A percentile compares a stretch with the other conserved stretches of the same genome.
These are phyloP conservation scores for Cutaneotrichosporon cutaneum DNA, from an alignment of 1,284 basidiomycete species.

Conservation along the genomic window DNA sequence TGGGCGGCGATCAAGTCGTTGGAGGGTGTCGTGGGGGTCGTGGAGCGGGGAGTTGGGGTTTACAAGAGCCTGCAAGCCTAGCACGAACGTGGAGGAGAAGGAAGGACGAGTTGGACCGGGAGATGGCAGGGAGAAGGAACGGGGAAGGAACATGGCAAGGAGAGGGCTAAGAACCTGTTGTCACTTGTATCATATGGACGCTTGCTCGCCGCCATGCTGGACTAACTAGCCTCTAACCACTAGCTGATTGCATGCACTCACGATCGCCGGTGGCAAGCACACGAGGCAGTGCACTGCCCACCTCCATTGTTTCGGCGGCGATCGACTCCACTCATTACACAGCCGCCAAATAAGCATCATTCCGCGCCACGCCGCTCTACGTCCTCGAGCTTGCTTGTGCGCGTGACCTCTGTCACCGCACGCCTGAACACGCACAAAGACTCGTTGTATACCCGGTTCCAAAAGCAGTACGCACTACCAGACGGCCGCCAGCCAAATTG, in stretches of 20 bases:
- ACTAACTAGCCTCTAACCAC: too few species aligned
- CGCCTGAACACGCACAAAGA: too few species aligned
- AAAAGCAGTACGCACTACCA: too few species aligned
- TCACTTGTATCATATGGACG: slow-evolving; percentile 1
- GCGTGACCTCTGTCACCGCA: too few species aligned
- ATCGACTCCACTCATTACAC: background rate
- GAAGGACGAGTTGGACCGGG: background rate
- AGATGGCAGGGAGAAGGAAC: background rate
- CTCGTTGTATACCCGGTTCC: too few species aligned
- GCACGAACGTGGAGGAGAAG: background rate
- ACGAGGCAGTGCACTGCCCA: too few species aligned
- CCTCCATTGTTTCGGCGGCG: background rate
- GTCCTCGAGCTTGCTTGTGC: background rate
- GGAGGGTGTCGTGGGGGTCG: background rate
- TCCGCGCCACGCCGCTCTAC: background rate
- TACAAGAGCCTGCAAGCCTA: too few species aligned
- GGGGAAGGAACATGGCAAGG: too few species aligned
- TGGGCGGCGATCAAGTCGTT: background rate
- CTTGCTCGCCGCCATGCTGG: background rate
- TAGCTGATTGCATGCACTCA: too few species aligned
- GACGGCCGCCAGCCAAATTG: too few species aligned
- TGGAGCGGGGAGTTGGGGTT: background rate
- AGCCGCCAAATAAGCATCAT: background rate
- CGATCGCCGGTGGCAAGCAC: background rate
- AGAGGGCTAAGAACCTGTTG: background rate